Evolutionary conservation across 2,329 filamentous ascomycete genomes (phyloP).

Genomic region (Endoconidiophora polonica): DNA sequence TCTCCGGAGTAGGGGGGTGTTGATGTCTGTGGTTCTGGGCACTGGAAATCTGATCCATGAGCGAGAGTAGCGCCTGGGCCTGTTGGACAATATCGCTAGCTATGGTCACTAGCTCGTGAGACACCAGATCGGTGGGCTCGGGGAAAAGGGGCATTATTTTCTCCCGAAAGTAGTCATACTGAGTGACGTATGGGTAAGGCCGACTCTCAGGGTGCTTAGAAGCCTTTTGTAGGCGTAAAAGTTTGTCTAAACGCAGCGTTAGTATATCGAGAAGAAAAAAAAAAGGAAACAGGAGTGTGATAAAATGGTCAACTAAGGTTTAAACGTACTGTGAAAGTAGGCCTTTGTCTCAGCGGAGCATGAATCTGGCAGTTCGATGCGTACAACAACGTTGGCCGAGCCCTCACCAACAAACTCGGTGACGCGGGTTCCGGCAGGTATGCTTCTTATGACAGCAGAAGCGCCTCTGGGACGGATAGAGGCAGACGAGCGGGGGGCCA

Average conservation of each 20-base stretch:
- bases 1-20: conserved; percentile 6
- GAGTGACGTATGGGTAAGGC: conserved; percentile 13
- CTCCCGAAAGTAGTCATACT: conserved; percentile 12
- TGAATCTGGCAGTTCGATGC: conserved; percentile 29
- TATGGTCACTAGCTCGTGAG: conserved; percentile 32
- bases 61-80: conserved; percentile 36
- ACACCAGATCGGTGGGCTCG: conserved; percentile 25
- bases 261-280: neutral
- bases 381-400: conserved; percentile 61
- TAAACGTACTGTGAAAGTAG: conserved; percentile 23
- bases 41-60: conserved; percentile 24
- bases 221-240: conserved; percentile 14
- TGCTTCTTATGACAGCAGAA: neutral
- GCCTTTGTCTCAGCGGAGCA: conserved; percentile 16
- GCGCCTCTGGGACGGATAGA: neutral
- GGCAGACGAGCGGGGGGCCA: neutral
- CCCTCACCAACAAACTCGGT: conserved; percentile 43
- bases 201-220: conserved; percentile 12
- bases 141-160: conserved; percentile 13
- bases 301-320: neutral
- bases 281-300: neutral
- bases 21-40: conserved; percentile 13
- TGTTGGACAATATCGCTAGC: conserved; percentile 23
- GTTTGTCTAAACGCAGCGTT: conserved; percentile 11
- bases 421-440: conserved; percentile 12